These are phyloP conservation scores for Globisporangium nodosum DNA, from an alignment of 352 stramenopile genomes.

Conservation along the genomic window DNA sequence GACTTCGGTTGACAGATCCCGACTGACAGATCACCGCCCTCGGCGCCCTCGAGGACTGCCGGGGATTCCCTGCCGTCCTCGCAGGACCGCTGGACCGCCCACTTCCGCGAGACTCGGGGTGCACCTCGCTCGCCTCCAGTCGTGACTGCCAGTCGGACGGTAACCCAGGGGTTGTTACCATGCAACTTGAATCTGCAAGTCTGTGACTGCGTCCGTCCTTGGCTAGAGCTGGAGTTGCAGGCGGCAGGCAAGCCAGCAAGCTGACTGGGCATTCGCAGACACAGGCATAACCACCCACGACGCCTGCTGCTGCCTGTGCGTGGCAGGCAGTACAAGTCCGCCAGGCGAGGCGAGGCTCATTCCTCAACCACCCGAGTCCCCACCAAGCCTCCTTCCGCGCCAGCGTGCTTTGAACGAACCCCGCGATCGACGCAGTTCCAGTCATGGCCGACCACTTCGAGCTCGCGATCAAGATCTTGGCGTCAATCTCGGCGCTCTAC, in stretches of 20 bases:
- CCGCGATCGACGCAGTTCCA: background rate
- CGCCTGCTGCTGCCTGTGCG: too few species aligned
- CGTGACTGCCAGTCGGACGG: background rate
- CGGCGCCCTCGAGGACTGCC: background rate
- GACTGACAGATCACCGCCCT: background rate
- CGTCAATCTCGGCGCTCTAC: constrained; percentile 63
- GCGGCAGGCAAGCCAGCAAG: background rate
- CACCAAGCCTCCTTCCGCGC: background rate
- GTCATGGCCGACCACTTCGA: constrained; percentile 23
- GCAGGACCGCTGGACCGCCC: background rate
- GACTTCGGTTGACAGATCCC: background rate
- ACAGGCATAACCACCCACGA: too few species aligned
- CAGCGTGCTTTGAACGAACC: background rate
- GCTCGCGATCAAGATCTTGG: constrained; percentile 48
- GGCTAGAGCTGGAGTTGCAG: background rate
- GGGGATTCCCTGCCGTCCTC: background rate
- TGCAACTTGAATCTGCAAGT: background rate
- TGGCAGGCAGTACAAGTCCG: too few species aligned
- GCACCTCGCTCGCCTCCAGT: background rate
- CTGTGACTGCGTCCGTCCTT: background rate
- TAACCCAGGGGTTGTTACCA: background rate
- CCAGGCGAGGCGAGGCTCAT: background rate
- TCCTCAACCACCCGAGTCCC: background rate
- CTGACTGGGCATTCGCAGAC: too few species aligned
- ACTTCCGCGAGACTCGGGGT: background rate